Conservation (phyloP, 208 protist genomes). For the Crithidia thermophila region DNA sequence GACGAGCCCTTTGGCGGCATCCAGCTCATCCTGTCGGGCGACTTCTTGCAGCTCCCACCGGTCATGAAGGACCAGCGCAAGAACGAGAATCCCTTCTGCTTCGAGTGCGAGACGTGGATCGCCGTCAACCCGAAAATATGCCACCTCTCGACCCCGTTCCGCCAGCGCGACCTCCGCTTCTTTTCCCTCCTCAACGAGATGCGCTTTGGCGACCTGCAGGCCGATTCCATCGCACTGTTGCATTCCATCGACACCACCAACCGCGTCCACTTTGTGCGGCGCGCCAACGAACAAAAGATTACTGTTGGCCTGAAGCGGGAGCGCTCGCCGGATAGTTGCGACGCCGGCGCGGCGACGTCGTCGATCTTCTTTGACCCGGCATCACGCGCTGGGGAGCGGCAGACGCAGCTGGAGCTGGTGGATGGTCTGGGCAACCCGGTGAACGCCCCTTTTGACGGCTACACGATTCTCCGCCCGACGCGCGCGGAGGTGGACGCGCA, state of each 20-base stretch:
- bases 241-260: constrained; percentile 41
- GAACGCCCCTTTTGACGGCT: constrained; percentile 49
- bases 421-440: constrained; percentile 25
- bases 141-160: constrained; percentile 65
- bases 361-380: constrained; percentile 13
- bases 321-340: not conserved
- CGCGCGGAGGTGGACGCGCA: constrained; percentile 60
- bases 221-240: constrained; percentile 42
- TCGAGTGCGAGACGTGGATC: constrained; percentile 75
- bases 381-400: not conserved
- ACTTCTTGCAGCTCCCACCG: constrained; percentile 93
- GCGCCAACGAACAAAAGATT: not conserved
- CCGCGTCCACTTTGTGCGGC: constrained; percentile 38
- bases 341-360: not conserved
- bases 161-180: constrained; percentile 65
- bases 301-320: constrained; percentile 10
- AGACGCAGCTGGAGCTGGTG: constrained; percentile 22
- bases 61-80: constrained; percentile 37
- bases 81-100: constrained; percentile 49
- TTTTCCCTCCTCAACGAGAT: constrained; percentile 81
- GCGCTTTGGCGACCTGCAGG: constrained; percentile 54
- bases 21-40: constrained; percentile 91
- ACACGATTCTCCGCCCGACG: constrained; percentile 71
- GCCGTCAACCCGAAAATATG: constrained; percentile 61
- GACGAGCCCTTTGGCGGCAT: constrained; percentile 90